phyloP scores from a whole-genome alignment of 2,329 filamentous ascomycete species.

The Stromatinia cepivora region DNA sequence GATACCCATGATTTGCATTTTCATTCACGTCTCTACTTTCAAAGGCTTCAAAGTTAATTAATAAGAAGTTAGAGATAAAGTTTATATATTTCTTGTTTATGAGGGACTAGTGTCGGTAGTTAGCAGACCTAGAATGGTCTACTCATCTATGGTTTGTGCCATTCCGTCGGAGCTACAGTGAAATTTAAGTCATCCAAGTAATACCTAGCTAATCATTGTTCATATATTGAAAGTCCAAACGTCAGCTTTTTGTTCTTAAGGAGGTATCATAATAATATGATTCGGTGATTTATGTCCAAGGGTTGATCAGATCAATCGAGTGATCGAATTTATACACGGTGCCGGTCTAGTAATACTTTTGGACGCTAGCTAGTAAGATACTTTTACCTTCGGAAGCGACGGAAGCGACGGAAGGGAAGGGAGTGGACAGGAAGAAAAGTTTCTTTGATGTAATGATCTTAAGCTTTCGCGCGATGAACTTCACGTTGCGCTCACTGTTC shows the following conservation, averaged over 20 bases:
- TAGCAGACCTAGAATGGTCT: background rate
- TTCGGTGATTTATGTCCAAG: background rate
- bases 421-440: background rate
- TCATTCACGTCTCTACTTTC: background rate
- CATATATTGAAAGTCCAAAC: background rate
- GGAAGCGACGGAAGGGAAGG: background rate
- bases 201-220: background rate
- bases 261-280: background rate
- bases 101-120: background rate
- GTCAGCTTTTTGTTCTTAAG: background rate
- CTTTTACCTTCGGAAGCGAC: background rate
- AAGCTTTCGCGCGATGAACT: background rate
- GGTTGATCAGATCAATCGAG: background rate
- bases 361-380: background rate
- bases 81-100: no score
- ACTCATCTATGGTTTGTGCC: background rate
- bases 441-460: background rate
- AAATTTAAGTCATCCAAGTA: background rate
- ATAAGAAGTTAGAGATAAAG: background rate
- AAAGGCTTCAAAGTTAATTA: background rate
- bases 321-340: background rate
- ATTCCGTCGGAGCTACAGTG: background rate
- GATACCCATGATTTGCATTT: background rate
- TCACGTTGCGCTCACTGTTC: background rate
- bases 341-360: background rate